phyloP scores from a whole-genome alignment of 2,329 filamentous ascomycete genomes.

The Cercospora sojina region DNA sequence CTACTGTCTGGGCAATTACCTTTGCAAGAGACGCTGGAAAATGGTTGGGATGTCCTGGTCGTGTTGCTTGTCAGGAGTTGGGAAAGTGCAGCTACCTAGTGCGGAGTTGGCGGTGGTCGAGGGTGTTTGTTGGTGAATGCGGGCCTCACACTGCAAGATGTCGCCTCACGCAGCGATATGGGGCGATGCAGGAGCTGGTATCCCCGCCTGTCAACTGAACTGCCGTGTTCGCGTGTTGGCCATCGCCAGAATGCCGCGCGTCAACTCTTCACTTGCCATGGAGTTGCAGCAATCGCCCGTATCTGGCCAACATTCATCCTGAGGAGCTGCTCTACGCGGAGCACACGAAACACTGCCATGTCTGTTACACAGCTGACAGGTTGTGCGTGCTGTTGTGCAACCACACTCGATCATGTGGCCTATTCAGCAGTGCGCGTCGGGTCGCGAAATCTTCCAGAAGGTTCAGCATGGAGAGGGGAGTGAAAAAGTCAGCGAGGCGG shows the following conservation, averaged over 20 bases:
- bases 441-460: neutral
- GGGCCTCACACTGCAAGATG: neutral
- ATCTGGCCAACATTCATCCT: neutral
- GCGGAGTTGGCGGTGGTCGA: neutral
- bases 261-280: neutral
- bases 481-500: neutral
- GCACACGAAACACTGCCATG: neutral
- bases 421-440: neutral
- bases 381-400: neutral
- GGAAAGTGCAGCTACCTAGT: neutral
- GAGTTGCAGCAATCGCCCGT: neutral
- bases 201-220: neutral
- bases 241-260: neutral
- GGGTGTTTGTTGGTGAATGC: conserved; percentile 5
- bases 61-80: conserved; percentile 2
- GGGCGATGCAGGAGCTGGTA: neutral
- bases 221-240: neutral
- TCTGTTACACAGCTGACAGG: neutral
- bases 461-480: neutral
- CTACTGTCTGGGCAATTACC: neutral
- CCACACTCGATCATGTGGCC: neutral
- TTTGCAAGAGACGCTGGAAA: neutral
- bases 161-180: neutral
- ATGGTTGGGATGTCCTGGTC: neutral
- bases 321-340: neutral